phyloP scores from a whole-genome alignment of 352 stramenopile genomes.

The Globisporangium radiosum region DNA sequence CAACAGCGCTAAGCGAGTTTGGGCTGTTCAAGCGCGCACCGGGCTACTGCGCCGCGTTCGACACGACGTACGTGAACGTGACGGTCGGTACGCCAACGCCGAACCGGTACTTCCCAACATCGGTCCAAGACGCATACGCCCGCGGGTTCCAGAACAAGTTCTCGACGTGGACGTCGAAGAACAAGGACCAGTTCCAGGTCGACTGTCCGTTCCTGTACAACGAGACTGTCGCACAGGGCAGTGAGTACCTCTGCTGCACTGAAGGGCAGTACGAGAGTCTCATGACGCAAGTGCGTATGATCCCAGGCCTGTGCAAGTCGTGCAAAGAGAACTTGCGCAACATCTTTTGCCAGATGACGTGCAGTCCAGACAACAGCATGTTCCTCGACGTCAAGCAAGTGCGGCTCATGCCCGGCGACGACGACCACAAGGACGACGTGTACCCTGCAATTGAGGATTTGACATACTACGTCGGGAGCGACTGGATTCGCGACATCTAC shows the following conservation, averaged over 20 bases:
- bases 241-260: constrained; percentile 71
- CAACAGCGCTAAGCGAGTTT: constrained; percentile 29
- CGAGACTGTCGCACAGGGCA: constrained; percentile 40
- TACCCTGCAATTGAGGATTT: constrained; percentile 63
- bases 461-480: constrained; percentile 61
- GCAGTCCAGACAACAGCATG: constrained; percentile 71
- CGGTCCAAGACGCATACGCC: constrained; percentile 37
- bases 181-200: constrained; percentile 53
- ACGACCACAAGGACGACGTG: constrained; percentile 30
- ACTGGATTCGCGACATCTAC: constrained; percentile 66
- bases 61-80: constrained; percentile 51
- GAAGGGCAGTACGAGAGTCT: constrained; percentile 62
- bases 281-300: constrained; percentile 46
- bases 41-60: constrained; percentile 54
- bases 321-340: constrained; percentile 76
- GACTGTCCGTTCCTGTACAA: constrained; percentile 73
- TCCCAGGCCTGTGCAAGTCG: constrained; percentile 49
- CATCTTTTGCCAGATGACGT: constrained; percentile 75
- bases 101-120: constrained; percentile 61
- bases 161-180: constrained; percentile 47
- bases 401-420: constrained; percentile 47
- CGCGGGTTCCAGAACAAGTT: constrained; percentile 68
- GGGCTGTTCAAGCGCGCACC: constrained; percentile 41
- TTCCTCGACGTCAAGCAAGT: constrained; percentile 71
- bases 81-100: constrained; percentile 27